These are phyloP conservation scores for Trichoderma citrinoviride DNA, from an alignment of 2,329 filamentous ascomycete genomes.

Conservation along the genomic window DNA sequence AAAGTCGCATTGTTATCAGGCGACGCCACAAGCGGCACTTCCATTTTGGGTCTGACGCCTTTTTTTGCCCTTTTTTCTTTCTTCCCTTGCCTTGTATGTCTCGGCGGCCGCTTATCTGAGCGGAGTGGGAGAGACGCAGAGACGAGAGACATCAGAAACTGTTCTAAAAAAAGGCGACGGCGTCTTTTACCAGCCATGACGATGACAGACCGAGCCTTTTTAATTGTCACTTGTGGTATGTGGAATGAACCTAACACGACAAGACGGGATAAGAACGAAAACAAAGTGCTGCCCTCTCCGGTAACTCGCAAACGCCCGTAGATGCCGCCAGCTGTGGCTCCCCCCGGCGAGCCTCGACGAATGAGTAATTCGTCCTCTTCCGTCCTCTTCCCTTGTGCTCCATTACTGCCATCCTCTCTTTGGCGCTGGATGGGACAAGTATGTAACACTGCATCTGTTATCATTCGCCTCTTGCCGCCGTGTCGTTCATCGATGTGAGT, in stretches of 20 bases:
- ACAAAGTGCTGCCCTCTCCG: conserved; percentile 2
- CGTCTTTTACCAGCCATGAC: conserved; percentile 5
- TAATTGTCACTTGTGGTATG: background rate
- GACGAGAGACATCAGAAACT: background rate
- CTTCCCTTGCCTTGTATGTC: background rate
- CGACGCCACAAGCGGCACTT: conserved; percentile 9
- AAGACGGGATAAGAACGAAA: background rate
- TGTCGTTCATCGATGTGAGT: no score
- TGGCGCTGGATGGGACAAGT: background rate
- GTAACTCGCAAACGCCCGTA: conserved; percentile 12
- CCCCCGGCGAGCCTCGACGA: background rate
- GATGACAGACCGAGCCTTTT: conserved; percentile 6
- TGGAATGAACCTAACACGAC: no score
- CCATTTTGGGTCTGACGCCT: conserved; percentile 13
- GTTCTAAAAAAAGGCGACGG: conserved; percentile 15
- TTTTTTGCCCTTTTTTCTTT: background rate
- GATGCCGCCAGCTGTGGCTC: background rate
- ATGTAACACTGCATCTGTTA: conserved; percentile 4
- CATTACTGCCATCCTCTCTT: background rate
- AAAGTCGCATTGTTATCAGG: conserved; percentile 15
- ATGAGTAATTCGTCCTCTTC: background rate
- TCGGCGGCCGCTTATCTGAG: conserved; percentile 14
- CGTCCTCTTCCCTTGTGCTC: no score
- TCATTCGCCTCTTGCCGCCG: background rate
- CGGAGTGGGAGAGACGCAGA: background rate